Evolutionary conservation across 1,139 yeast species (phyloP).

Genomic region (Debaryomyces psychrophilus): DNA sequence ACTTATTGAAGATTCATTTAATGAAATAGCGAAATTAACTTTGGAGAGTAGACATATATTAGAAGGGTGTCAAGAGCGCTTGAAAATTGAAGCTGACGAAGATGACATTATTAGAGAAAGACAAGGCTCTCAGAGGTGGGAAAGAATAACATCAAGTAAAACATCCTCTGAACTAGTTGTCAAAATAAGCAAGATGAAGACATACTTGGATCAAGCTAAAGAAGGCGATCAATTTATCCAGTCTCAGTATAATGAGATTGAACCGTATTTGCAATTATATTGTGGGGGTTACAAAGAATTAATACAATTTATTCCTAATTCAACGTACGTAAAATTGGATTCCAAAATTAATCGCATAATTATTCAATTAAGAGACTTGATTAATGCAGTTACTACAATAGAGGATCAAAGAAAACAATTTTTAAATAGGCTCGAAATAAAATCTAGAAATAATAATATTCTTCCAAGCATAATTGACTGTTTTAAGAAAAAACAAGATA

Average conservation of each 20-base stretch:
- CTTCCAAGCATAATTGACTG: constrained; percentile 55
- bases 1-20: constrained; percentile 44
- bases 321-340: constrained; percentile 45
- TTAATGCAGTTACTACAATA: constrained; percentile 29
- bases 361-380: constrained; percentile 44
- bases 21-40: constrained; percentile 49
- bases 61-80: constrained; percentile 49
- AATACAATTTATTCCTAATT: constrained; percentile 52
- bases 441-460: constrained; percentile 50
- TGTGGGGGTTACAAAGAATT: constrained; percentile 47
- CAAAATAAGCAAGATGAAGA: constrained; percentile 46
- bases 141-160: constrained; percentile 39
- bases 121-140: constrained; percentile 57
- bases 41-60: constrained; percentile 41
- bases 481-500: constrained; percentile 26
- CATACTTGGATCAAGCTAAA: constrained; percentile 60
- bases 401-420: constrained; percentile 42
- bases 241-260: constrained; percentile 47
- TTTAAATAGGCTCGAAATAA: constrained; percentile 45
- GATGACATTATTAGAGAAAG: constrained; percentile 53
- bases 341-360: constrained; percentile 40
- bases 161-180: constrained; percentile 41
- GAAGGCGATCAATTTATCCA: constrained; percentile 60
- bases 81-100: constrained; percentile 56
- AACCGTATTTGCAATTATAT: constrained; percentile 46